Percentiles rank a stretch among this genome's conserved stretches.
phyloP scores from a whole-genome alignment of 1,139 yeast species.

The Lodderomyces margitis region DNA sequence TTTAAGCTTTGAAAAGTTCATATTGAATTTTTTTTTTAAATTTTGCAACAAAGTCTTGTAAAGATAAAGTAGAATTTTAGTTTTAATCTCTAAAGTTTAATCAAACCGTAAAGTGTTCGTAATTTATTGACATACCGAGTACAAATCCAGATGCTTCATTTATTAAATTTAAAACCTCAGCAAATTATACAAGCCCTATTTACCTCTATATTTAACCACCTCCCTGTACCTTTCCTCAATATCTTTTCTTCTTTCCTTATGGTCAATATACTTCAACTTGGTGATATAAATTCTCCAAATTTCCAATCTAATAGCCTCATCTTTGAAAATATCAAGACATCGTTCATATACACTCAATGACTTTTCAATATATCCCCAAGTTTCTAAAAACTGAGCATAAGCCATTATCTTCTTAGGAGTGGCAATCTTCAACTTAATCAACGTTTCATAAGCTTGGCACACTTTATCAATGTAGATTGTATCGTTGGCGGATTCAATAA shows the following conservation, averaged over 20 bases:
- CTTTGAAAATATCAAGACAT: conserved; percentile 58
- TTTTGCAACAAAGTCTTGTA: too few relatives aligned
- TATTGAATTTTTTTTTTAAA: too few relatives aligned
- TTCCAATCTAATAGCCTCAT: conserved; percentile 59
- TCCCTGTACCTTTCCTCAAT: conserved; percentile 19
- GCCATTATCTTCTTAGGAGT: conserved; percentile 67
- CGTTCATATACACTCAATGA: conserved; percentile 66
- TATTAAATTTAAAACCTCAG: too few relatives aligned
- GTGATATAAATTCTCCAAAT: conserved; percentile 71
- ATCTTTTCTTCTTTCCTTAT: conserved; percentile 64
- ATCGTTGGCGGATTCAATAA: conserved; percentile 32
- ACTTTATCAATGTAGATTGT: conserved; percentile 24
- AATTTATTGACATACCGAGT: too few relatives aligned
- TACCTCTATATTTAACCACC: background rate
- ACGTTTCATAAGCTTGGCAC: conserved; percentile 51
- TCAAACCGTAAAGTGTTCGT: too few relatives aligned
- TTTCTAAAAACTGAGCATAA: conserved; percentile 63
- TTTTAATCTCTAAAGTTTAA: too few relatives aligned
- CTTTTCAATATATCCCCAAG: conserved; percentile 45
- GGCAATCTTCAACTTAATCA: conserved; percentile 63
- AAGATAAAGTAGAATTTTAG: too few relatives aligned
- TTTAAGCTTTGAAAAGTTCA: too few relatives aligned
- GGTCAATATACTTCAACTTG: conserved; percentile 34
- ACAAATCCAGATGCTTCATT: too few relatives aligned
- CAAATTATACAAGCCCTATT: background rate